Percentiles rank a stretch among this genome's conserved stretches.
Conservation (phyloP, 2,329 filamentous ascomycete species). For the Colletotrichum caudatum region DNA sequence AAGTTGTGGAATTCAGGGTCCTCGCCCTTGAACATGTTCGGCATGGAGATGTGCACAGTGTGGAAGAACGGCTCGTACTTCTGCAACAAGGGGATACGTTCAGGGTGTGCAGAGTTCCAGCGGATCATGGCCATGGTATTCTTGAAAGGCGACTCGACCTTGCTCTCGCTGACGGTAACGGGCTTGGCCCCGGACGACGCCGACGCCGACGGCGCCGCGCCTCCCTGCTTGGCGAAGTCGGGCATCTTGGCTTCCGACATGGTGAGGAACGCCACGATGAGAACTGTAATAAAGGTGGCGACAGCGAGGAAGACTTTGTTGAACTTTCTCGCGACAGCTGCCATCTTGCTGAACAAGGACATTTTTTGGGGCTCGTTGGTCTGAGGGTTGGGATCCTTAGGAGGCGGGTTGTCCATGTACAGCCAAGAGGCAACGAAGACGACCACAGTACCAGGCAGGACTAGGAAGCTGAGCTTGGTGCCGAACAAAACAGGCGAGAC, state of each 20-base stretch:
- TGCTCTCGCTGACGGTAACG: conserved; percentile 33
- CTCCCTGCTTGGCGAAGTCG: conserved; percentile 38
- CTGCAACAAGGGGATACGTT: conserved; percentile 46
- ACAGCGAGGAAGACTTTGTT: conserved; percentile 38
- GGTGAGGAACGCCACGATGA: conserved; percentile 43
- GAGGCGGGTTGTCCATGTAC: conserved; percentile 48
- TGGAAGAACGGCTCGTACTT: conserved; percentile 51
- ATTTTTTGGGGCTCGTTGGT: conserved; percentile 36
- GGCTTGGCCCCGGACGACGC: conserved; percentile 15
- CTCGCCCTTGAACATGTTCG: conserved; percentile 40
- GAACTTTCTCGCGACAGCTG: conserved; percentile 39
- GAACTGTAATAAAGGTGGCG: conserved; percentile 40
- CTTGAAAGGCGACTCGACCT: conserved; percentile 46
- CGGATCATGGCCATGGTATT: conserved; percentile 48
- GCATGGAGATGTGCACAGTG: conserved; percentile 48
- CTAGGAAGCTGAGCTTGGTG: conserved; percentile 47
- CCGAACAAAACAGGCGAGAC: conserved; percentile 49
- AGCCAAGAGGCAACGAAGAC: conserved; percentile 50
- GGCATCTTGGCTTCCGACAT: conserved; percentile 42
- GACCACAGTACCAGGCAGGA: conserved; percentile 47
- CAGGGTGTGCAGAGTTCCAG: conserved; percentile 46
- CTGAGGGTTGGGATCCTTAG: conserved; percentile 42
- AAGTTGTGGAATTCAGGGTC: conserved; percentile 44
- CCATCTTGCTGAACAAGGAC: conserved; percentile 36
- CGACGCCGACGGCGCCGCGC: neutral